A percentile compares a stretch with the other conserved stretches of the same genome.
phyloP scores from a whole-genome alignment of 768 basidiomycete species.

The Pleurotus tuber-regium region DNA sequence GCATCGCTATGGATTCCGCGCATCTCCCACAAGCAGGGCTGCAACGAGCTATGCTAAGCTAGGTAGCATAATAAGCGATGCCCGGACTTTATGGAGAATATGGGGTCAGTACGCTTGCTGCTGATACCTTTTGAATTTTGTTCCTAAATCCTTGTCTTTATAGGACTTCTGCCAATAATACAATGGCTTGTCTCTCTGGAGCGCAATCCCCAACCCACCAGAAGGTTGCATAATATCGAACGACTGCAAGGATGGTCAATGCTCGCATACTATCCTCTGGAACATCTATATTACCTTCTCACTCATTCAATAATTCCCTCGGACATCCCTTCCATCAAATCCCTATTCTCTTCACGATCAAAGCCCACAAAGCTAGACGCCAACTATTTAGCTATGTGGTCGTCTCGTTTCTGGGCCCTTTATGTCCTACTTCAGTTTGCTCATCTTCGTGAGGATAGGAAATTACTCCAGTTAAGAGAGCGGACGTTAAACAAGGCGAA shows the following conservation, averaged over 20 bases:
- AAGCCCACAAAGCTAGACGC: slow-evolving; percentile 45
- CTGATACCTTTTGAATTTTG: neutral
- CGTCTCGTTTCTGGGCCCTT: slow-evolving; percentile 76
- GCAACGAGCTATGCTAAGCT: slow-evolving; percentile 56
- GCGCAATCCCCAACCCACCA: slow-evolving; percentile 67
- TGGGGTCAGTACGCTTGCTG: slow-evolving; percentile 55
- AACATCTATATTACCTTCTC: slow-evolving; percentile 69
- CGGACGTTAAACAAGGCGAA: slow-evolving; percentile 50
- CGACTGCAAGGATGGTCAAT: slow-evolving; percentile 79
- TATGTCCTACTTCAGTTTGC: slow-evolving; percentile 78
- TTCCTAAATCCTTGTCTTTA: slow-evolving; percentile 1
- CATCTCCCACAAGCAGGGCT: slow-evolving; percentile 48
- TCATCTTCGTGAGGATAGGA: slow-evolving; percentile 67
- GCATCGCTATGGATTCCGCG: slow-evolving; percentile 58
- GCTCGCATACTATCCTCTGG: slow-evolving; percentile 78
- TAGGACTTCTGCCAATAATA: slow-evolving; percentile 75
- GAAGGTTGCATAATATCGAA: slow-evolving; percentile 70
- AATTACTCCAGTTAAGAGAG: slow-evolving; percentile 53
- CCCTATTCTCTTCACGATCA: slow-evolving; percentile 38
- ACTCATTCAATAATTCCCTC: slow-evolving; percentile 60
- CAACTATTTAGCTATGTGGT: slow-evolving; percentile 59
- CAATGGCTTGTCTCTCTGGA: slow-evolving; percentile 80
- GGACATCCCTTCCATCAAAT: slow-evolving; percentile 42
- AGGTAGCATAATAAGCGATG: slow-evolving; percentile 56
- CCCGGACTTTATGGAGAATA: slow-evolving; percentile 71